A percentile compares a stretch with the other conserved stretches of the same genome.
These are phyloP conservation scores for Fusarium ambrosium DNA, from an alignment of 2,329 filamentous ascomycete genomes.

Conservation along the genomic window DNA sequence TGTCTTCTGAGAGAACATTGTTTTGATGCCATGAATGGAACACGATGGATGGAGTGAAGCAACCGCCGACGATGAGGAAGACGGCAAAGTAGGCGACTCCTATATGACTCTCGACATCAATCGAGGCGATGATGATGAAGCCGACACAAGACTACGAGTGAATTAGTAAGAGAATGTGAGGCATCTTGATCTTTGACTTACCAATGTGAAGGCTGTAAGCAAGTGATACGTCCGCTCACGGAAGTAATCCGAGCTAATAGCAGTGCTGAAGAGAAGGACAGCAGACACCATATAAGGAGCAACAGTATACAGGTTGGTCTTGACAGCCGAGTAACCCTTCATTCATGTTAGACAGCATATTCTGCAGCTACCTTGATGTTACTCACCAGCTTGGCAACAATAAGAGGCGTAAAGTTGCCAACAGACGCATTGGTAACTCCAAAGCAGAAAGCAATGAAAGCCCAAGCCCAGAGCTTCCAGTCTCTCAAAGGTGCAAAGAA, in stretches of 20 bases:
- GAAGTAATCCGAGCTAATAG: conserved; percentile 4
- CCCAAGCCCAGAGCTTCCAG: neutral
- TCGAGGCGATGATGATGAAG: neutral
- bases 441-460: neutral
- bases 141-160: neutral
- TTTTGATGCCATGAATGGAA: conserved; percentile 1
- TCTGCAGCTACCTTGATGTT: too few relatives aligned
- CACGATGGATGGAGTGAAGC: neutral
- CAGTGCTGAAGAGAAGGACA: conserved; percentile 1
- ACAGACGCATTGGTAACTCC: neutral
- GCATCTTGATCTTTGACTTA: too few relatives aligned
- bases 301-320: neutral
- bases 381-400: conserved; percentile 3
- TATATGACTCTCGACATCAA: neutral
- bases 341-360: neutral
- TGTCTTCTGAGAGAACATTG: neutral
- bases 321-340: neutral
- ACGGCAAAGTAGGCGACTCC: neutral
- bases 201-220: neutral
- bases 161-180: neutral
- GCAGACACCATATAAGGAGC: neutral
- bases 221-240: conserved; percentile 2
- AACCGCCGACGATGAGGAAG: neutral
- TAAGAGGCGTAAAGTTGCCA: conserved; percentile 1
- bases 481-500: neutral